Base-by-base conservation (phyloP, 805 yeast species). In the Teunomyces barrocoloradensis region DNA sequence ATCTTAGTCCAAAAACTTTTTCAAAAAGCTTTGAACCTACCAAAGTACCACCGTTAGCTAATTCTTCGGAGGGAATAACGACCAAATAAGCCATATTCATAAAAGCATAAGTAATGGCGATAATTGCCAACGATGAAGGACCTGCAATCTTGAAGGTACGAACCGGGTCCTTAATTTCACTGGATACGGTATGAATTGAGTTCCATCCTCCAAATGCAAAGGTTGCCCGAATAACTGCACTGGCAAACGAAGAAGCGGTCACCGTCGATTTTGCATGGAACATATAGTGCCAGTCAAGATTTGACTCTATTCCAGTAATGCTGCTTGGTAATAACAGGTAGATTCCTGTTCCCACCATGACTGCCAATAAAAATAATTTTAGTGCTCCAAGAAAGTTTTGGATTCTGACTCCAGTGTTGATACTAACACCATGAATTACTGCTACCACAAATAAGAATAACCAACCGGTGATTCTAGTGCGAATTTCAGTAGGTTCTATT, bases 121-220 rank as follows among this genome's bases (percentile, higher is more conserved):
- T 73, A 7, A 81, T 59, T 1, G 68, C 43, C 36, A 83, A 59
- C 0, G 87, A 75, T 2, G 72, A 60, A 0, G 86, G 85, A 2
- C 87, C 87, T 1, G 87, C 85, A 27, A 81, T 75, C 54, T 69
- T 79, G 45, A 82, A 68, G 0, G 87, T 82, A 28, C 78, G 64
- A 0, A 69, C 68, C 0, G 87, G 88, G 50, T 82, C 77, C 48
- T 77, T 75, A 32, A 83, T 77, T 56, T 83, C 89, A 42, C 82
- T 79, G 3, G 84, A 70, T 10, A 80, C 83, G 0, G 81, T 74
- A 56, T 82, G 86, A 6, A 82, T 82, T 6, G 78, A 64, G 52
- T 75, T 79, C 87, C 87, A 83, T 3, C 89, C 89, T 4, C 79
- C 72, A 51, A 75, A 80, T 4, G 84, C 78, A 65, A 80, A 83